Evolutionary conservation across 73 alveolate genomes (phyloP).

Genomic region (Paramecium caudatum): DNA sequence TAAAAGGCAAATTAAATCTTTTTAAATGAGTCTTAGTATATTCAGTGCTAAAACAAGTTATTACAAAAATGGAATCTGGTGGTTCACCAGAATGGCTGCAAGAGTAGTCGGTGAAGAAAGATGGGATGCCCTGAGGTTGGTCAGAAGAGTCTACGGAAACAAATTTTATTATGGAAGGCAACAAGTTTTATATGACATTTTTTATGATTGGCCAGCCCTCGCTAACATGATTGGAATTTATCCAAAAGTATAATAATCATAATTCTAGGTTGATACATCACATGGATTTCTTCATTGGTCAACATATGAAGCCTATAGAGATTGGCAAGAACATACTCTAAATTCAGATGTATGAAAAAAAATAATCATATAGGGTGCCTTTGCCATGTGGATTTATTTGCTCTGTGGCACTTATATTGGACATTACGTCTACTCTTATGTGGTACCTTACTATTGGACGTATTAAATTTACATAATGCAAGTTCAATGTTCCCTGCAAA

Average conservation of each 20-base stretch:
- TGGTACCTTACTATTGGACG: constrained; percentile 77
- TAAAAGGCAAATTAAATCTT: constrained; percentile 33
- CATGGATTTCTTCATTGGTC: constrained; percentile 73
- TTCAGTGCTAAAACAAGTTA: constrained; percentile 64
- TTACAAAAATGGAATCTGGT: constrained; percentile 77
- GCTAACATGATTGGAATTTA: constrained; percentile 77
- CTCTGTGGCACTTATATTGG: constrained; percentile 62
- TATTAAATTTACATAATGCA: neutral
- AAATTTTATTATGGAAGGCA: constrained; percentile 76
- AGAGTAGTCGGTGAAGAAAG: constrained; percentile 77
- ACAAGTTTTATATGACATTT: constrained; percentile 60
- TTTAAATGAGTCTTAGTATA: constrained; percentile 62
- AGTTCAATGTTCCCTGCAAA: constrained; percentile 57
- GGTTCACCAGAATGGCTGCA: constrained; percentile 73
- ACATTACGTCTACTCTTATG: constrained; percentile 61
- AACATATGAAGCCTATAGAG: constrained; percentile 77
- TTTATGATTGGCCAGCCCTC: constrained; percentile 73
- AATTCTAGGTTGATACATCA: constrained; percentile 67
- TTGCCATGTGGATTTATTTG: constrained; percentile 74
- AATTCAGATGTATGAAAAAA: constrained; percentile 65
- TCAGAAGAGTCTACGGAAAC: constrained; percentile 70
- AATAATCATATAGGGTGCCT: constrained; percentile 64
- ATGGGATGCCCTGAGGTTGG: constrained; percentile 72
- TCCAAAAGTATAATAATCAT: constrained; percentile 60
- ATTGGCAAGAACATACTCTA: constrained; percentile 74